These are phyloP conservation scores for Telfairia occidentalis DNA, from an alignment of 331 rosid species.

Conservation along the genomic window DNA sequence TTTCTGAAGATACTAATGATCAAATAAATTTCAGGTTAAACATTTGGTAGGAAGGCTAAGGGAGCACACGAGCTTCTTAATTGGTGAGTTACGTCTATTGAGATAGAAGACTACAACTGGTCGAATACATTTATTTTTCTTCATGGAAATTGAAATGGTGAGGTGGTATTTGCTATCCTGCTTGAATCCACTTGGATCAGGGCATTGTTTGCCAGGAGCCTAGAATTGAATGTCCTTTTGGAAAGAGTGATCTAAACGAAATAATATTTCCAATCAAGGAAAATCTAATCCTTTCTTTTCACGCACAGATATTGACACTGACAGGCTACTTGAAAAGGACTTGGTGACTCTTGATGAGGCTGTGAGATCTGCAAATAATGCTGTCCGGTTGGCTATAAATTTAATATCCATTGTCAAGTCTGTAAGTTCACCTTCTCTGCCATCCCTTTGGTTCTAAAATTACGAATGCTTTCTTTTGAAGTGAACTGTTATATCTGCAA, in stretches of 20 bases:
- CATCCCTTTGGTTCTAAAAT: constrained; percentile 10
- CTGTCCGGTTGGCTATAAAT: constrained; percentile 68
- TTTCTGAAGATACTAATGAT: not conserved
- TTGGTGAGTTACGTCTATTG: constrained; percentile 44
- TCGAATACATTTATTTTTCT: constrained; percentile 9
- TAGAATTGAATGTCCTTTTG: not conserved
- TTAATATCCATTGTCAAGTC: constrained; percentile 56
- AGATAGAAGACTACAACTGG: constrained; percentile 6
- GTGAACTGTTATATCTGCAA: constrained; percentile 21
- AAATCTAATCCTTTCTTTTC: not conserved
- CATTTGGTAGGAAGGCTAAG: constrained; percentile 51
- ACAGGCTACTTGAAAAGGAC: constrained; percentile 73
- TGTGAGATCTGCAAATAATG: constrained; percentile 80
- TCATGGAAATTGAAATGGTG: not conserved
- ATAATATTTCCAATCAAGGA: not conserved
- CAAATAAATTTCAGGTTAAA: constrained; percentile 41
- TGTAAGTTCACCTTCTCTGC: constrained; percentile 41
- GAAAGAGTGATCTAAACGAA: not conserved
- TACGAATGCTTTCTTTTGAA: constrained; percentile 11
- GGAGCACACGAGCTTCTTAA: constrained; percentile 52
- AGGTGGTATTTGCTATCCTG: not conserved
- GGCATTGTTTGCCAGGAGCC: not conserved
- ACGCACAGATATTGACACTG: constrained; percentile 62
- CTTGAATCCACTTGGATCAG: not conserved
- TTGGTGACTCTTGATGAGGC: constrained; percentile 91